phyloP scores from a whole-genome alignment of 2,329 filamentous ascomycete species.

The Ampelomyces quisqualis region DNA sequence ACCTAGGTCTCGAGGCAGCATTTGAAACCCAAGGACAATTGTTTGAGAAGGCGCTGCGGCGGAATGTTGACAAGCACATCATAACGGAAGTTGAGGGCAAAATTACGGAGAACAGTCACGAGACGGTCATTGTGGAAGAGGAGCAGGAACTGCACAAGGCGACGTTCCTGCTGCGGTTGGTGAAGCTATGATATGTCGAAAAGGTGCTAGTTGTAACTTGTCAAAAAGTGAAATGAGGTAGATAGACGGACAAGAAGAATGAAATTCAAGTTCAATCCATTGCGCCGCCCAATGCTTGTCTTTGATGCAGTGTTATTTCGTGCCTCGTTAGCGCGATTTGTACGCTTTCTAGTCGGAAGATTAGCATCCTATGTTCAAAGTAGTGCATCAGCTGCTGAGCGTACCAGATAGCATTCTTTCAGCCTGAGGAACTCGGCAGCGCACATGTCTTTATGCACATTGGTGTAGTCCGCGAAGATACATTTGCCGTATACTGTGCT shows the following conservation, averaged over 20 bases:
- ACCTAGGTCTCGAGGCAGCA: constrained; percentile 68
- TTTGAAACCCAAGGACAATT: constrained; percentile 67
- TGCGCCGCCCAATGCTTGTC: background rate
- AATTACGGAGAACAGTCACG: constrained; percentile 52
- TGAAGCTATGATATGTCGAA: constrained; percentile 61
- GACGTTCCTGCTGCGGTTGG: constrained; percentile 72
- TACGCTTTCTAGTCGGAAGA: constrained; percentile 25
- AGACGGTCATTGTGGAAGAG: constrained; percentile 72
- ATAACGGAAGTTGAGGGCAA: constrained; percentile 61
- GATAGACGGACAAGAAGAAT: background rate
- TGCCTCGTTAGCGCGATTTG: constrained; percentile 31
- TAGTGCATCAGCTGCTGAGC: no score
- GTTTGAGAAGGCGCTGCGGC: constrained; percentile 75
- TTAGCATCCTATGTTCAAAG: no score
- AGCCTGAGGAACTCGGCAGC: constrained; percentile 77
- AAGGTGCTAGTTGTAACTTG: no score
- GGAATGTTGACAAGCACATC: constrained; percentile 71
- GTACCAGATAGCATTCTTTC: constrained; percentile 85
- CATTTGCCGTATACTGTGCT: constrained; percentile 87
- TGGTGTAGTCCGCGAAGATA: constrained; percentile 84
- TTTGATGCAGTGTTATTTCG: background rate
- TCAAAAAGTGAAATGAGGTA: background rate
- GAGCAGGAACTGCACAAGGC: constrained; percentile 84
- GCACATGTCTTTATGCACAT: constrained; percentile 89
- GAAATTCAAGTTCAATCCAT: background rate